These are phyloP conservation scores for Myrmaecium sp. DNA, from an alignment of 2,329 filamentous ascomycete genomes.

Conservation along the genomic window DNA sequence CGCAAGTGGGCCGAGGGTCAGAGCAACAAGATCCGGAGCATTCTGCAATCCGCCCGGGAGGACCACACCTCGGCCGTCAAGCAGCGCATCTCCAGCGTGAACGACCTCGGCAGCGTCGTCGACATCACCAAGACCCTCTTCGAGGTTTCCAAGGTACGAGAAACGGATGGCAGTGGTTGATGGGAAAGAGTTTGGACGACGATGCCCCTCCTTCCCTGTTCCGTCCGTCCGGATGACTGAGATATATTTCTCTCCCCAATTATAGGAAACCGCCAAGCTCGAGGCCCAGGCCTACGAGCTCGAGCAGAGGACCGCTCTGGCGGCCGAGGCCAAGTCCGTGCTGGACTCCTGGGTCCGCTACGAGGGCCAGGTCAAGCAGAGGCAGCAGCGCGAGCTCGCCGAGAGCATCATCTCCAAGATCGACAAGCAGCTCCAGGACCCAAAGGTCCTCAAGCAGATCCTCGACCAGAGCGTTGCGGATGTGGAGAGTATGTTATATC, in stretches of 20 bases:
- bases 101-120: conserved; percentile 87
- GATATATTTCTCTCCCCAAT: no score
- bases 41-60: conserved; percentile 82
- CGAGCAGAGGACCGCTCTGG: conserved; percentile 87
- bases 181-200: conserved; percentile 4
- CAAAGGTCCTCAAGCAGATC: conserved; percentile 93
- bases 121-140: conserved; percentile 96
- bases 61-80: conserved; percentile 95
- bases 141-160: conserved; percentile 82
- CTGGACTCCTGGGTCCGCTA: conserved; percentile 98
- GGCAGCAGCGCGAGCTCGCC: conserved; percentile 92
- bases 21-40: conserved; percentile 81
- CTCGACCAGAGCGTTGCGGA: conserved; percentile 91
- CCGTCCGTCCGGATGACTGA: conserved; percentile 14
- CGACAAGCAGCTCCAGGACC: conserved; percentile 96
- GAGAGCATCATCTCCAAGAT: conserved; percentile 92
- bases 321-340: conserved; percentile 82
- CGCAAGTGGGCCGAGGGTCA: conserved; percentile 80
- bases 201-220: no score
- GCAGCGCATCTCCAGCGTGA: conserved; percentile 80
- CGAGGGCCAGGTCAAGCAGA: conserved; percentile 95
- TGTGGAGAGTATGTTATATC: conserved; percentile 66
- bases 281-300: conserved; percentile 95
- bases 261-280: conserved; percentile 84
- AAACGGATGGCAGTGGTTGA: neutral